These are phyloP conservation scores for Bacidia rubella DNA, from an alignment of 495 filamentous ascomycete species.

Conservation along the genomic window DNA sequence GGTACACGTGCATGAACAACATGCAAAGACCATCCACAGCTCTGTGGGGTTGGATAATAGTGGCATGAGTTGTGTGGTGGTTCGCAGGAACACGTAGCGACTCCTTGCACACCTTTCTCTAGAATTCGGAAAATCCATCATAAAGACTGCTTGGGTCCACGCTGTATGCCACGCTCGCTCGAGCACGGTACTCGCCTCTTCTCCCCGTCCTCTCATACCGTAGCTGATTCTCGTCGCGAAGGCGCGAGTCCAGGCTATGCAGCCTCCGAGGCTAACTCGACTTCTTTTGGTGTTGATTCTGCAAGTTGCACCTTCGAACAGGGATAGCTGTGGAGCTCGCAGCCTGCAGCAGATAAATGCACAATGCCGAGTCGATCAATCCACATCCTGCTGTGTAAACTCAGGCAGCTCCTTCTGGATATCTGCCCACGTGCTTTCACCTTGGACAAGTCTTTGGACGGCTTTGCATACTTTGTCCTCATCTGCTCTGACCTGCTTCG, in stretches of 20 bases:
- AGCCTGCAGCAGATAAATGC: neutral
- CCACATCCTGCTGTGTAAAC: conserved; percentile 55
- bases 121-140: no score
- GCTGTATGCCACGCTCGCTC: no score
- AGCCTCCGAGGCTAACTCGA: no score
- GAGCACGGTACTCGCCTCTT: no score
- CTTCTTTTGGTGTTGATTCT: no score
- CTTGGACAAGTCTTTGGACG: conserved; percentile 45
- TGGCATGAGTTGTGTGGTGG: neutral
- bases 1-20: neutral
- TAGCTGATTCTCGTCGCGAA: no score
- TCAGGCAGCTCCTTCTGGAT: conserved; percentile 46
- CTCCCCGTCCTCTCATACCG: no score
- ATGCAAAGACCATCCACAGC: neutral
- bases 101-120: no score
- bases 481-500: conserved; percentile 50
- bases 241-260: no score
- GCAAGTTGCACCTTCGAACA: neutral
- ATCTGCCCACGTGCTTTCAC: conserved; percentile 52
- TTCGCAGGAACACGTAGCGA: neutral
- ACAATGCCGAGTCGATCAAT: conserved; percentile 24
- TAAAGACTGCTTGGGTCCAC: no score
- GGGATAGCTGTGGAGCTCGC: neutral
- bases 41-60: neutral
- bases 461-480: conserved; percentile 54